Conservation (phyloP, 306 rosid genomes). For the Cucurbita ficifolia region DNA sequence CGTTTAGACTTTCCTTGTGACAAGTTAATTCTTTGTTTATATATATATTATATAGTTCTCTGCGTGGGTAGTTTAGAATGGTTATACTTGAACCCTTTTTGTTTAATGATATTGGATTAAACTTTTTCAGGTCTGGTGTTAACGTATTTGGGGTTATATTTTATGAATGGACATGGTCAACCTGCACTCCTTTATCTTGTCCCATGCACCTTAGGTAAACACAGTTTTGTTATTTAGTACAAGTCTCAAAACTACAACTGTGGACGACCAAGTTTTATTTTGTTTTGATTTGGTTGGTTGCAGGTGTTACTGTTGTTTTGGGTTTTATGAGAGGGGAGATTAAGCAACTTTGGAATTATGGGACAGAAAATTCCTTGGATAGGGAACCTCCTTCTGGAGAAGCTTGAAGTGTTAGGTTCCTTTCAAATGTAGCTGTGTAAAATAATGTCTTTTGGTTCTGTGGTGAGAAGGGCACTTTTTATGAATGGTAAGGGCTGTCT, state of each 20-base stretch:
- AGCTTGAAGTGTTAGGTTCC: not conserved
- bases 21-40: not conserved
- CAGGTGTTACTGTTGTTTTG: constrained; percentile 49
- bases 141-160: constrained; percentile 59
- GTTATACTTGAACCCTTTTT: not conserved
- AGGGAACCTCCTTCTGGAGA: constrained; percentile 11
- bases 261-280: not conserved
- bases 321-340: constrained; percentile 58
- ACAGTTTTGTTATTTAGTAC: not conserved
- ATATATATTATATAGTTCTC: not conserved
- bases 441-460: not conserved
- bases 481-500: not conserved
- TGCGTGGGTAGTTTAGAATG: not conserved
- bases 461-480: not conserved
- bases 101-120: constrained; percentile 4
- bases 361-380: constrained; percentile 14
- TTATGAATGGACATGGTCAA: constrained; percentile 89
- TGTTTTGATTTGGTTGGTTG: constrained; percentile 9
- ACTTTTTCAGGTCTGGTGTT: constrained; percentile 44
- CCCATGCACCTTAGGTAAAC: constrained; percentile 91
- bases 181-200: constrained; percentile 97
- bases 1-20: not conserved
- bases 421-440: not conserved
- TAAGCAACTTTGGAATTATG: constrained; percentile 49
- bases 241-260: not conserved